Base-by-base conservation (phyloP, 1,284 basidiomycete genomes). In the Schizophyllum amplum region DNA sequence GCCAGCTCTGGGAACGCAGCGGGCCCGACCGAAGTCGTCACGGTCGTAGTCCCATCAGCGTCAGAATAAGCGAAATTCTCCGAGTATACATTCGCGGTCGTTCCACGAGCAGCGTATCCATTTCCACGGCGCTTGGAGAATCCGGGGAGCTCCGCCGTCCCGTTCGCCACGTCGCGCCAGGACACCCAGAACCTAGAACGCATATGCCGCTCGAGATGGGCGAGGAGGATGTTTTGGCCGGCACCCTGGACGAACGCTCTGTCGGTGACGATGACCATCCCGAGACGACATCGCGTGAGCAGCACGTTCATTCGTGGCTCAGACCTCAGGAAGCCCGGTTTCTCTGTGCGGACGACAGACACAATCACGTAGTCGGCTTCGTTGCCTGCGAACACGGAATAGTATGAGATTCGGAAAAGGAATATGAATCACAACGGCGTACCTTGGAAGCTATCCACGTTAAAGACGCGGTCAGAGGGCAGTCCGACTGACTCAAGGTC, bases 261-360 rank as follows among this genome's bases (percentile, higher is more conserved):
- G 56, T 69, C 79, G 5, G 79, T 73, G 57, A 77, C 75, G 60
- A 86, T 75, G 58, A 77, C 71, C 81, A 87, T 84, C 48, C 75
- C 72, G 25, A 66, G 61, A 67, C 80, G 81, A 69, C 81, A 84
- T n/a, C 83, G 75, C 1, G 80, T 81, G 49, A 87, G 69, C 83
- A 89, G 85, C 47, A 88, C 86, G 68, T 88, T 88, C 20, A 78
- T 78, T 2, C 86, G 77, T 3, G 76, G 68, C 13, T 66, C 21
- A 55, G 75, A 77, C 5, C 53, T 61, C n/a, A 83, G 65, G 62
- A 83, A 84, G 2, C 82, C 80, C 1, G 75, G 62, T 2, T 56
- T 62, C 0, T 62, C 57, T 1, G 80, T 72, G 20, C 80, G 72
- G 5, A 79, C 77, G 21, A 81, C 57, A 5, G 79, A 86, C 46